These are phyloP conservation scores for Salix arbutifolia DNA, from an alignment of 345 rosid genomes.

Conservation along the genomic window DNA sequence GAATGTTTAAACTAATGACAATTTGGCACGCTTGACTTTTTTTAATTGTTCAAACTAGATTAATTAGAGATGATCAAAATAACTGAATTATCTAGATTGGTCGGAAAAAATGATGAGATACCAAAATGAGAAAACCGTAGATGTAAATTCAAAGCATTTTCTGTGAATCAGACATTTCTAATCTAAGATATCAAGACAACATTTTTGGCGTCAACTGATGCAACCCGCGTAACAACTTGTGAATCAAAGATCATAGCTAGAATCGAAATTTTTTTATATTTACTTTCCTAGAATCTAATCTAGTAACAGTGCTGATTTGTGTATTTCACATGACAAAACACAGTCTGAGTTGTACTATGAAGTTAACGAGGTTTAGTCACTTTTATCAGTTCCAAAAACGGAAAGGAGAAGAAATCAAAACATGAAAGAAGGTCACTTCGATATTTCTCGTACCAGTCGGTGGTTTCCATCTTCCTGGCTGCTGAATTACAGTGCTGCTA, in stretches of 20 bases:
- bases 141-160: not conserved
- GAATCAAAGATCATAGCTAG: not conserved
- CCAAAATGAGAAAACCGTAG: too few species aligned
- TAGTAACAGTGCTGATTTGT: not conserved
- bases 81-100: too few species aligned
- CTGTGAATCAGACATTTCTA: not conserved
- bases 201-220: not conserved
- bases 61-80: too few species aligned
- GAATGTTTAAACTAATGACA: not conserved
- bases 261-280: not conserved
- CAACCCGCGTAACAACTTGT: not conserved
- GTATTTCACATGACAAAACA: not conserved
- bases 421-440: not conserved
- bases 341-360: not conserved
- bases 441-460: not conserved
- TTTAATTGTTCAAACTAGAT: not conserved
- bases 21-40: not conserved
- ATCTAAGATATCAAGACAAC: not conserved
- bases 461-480: not conserved
- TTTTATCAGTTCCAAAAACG: not conserved
- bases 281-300: not conserved
- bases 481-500: slow-evolving; percentile 13
- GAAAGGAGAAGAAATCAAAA: not conserved
- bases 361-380: not conserved
- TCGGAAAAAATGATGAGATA: too few species aligned